Base-by-base conservation (phyloP, 225 moss, liverwort and hornwort genomes). In the Sphagnum tenellum region DNA sequence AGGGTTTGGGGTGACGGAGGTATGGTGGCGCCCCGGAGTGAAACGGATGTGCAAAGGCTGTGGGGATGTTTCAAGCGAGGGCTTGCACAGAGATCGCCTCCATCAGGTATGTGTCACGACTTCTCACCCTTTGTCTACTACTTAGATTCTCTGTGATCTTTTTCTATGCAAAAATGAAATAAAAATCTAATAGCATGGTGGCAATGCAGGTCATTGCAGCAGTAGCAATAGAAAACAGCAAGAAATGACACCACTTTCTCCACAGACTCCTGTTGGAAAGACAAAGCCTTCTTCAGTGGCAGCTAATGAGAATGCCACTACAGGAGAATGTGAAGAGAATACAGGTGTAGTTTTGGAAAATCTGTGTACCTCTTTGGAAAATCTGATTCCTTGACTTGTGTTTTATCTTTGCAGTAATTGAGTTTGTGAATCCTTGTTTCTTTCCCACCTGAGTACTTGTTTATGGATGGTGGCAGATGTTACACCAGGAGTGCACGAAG, bases 31-130 rank as follows among this genome's bases (percentile, higher is more conserved):
- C 46, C 54, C 85, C 86, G 82, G 64, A 69, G 5, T 57, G 63
- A 49, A 71, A 79, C 55, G 59, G 88, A 90, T 68, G 81, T 77
- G 52, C 81, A 83, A 71, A 71, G 69, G 50, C 65, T 86, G 65
- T 55, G 79, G 71, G 72, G 68, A 67, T 76, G 76, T 70, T 72
- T 79, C 10, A 71, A 70, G 76, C 82, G 85, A 11, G 88, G 90
- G 53, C 56, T 79, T 62, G 59, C 72, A 57, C 53, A 60, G 67
- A 65, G 71, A 56, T 78, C 73, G 10, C 66, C 75, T 66, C 56
- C 67, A 50, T 77, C 77, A 60, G 61, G 89, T 86, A 64, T 12
- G 10, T 1, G 13, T 46, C 53, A 9, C 5, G 12, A 45, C 7
- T 5, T 66, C 14, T 61, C 0, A 12, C 12, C 54, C 44, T 9